Percentiles rank a stretch among this genome's conserved stretches.
Evolutionary conservation across 805 yeast species (phyloP).

Genomic region (Barnettozyma vustinii): DNA sequence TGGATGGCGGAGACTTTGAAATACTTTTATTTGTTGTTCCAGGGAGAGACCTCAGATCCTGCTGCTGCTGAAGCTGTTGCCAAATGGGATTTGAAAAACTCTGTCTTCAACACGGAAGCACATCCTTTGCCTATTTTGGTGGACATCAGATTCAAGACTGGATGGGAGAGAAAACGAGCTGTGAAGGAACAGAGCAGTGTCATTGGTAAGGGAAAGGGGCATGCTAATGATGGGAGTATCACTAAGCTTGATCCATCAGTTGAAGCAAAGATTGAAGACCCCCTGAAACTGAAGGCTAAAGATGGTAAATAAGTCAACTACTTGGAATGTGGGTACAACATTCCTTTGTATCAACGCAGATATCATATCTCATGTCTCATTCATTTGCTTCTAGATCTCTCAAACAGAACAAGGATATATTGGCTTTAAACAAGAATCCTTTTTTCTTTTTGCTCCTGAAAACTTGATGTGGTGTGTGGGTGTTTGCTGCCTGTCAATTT

Average conservation of each 20-base stretch:
- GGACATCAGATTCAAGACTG: conserved; percentile 48
- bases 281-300: neutral
- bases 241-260: conserved; percentile 8
- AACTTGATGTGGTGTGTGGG: too few species aligned
- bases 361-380: neutral
- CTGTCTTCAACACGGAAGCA: conserved; percentile 88
- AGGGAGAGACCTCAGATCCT: conserved; percentile 54
- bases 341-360: neutral
- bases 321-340: neutral
- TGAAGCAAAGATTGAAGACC: neutral
- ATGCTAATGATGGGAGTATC: conserved; percentile 17
- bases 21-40: conserved; percentile 75
- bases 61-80: conserved; percentile 48
- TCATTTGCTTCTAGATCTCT: too few species aligned
- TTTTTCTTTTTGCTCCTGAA: too few species aligned
- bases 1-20: conserved; percentile 94
- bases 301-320: neutral
- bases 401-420: too few species aligned
- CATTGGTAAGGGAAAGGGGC: neutral
- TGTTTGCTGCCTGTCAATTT: too few species aligned
- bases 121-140: conserved; percentile 83
- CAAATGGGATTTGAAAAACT: conserved; percentile 1
- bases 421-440: too few species aligned
- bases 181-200: conserved; percentile 3
- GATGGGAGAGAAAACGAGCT: conserved; percentile 43